Evolutionary conservation across 129 eudicot genomes (phyloP).

Genomic region (Ambrosia artemisiifolia): DNA sequence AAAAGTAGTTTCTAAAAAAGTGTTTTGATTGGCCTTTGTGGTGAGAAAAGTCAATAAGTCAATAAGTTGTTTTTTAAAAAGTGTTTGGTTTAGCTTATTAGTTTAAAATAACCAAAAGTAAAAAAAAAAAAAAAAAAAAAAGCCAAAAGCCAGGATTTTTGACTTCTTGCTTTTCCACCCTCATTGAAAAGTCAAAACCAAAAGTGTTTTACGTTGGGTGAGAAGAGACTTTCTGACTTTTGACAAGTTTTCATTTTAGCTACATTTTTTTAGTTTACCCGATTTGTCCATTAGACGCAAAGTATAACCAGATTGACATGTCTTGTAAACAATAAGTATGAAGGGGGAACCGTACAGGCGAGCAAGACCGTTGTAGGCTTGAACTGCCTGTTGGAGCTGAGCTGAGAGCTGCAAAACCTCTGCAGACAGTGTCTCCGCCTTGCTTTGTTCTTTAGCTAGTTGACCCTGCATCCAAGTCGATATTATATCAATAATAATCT

Average conservation of each 20-base stretch:
- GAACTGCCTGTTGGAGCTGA: slow-evolving; percentile 84
- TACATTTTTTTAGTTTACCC: background rate
- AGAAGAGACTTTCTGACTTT: background rate
- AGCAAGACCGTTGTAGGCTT: slow-evolving; percentile 79
- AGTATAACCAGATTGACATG: background rate
- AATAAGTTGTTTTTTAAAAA: too few species aligned
- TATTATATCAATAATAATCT: background rate
- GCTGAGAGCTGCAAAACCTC: slow-evolving; percentile 90
- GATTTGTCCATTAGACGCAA: background rate
- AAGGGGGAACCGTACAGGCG: slow-evolving; percentile 61
- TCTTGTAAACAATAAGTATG: background rate
- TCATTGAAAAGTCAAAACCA: too few species aligned
- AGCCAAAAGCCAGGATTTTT: too few species aligned
- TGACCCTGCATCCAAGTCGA: slow-evolving; percentile 42
- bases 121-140: too few species aligned
- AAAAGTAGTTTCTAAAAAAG: too few species aligned
- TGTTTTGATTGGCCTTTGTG: too few species aligned
- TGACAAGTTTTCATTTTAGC: background rate
- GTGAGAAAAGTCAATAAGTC: too few species aligned
- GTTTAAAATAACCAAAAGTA: too few species aligned
- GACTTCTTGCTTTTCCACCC: too few species aligned
- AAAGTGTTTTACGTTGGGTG: too few species aligned
- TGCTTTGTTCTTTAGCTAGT: slow-evolving; percentile 86
- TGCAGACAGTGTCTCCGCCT: slow-evolving; percentile 79
- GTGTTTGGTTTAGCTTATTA: too few species aligned